Conservation (phyloP, 345 rosid genomes). For the Eucalyptus lansdowneana region DNA sequence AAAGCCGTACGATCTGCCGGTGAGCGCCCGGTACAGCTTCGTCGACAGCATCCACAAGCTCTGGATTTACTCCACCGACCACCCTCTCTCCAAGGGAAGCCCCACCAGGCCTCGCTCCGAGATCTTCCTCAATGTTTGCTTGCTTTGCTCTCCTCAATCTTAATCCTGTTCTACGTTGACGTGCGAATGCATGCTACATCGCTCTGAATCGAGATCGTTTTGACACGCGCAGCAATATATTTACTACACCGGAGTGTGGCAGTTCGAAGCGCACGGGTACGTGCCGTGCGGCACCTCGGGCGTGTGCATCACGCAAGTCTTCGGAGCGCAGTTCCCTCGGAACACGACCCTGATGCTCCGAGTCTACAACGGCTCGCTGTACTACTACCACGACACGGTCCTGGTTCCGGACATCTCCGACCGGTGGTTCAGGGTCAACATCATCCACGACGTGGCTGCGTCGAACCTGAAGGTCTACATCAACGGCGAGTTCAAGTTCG, state of each 20-base stretch:
- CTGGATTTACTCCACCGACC: conserved; percentile 10
- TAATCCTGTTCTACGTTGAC: not conserved
- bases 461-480: conserved; percentile 6
- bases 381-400: conserved; percentile 4
- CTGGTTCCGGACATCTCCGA: conserved; percentile 3
- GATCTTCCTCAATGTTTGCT: conserved; percentile 7
- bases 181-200: not conserved
- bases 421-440: conserved; percentile 19
- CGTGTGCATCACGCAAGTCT: conserved; percentile 19
- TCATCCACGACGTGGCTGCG: conserved; percentile 15
- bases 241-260: conserved; percentile 25
- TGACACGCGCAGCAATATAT: not conserved
- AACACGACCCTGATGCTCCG: conserved; percentile 16
- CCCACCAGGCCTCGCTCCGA: conserved; percentile 6
- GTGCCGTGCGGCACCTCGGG: conserved; percentile 18
- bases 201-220: not conserved
- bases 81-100: conserved; percentile 3
- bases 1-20: conserved; percentile 1
- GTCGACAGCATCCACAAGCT: not conserved
- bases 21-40: not conserved
- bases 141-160: not conserved
- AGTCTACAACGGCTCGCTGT: conserved; percentile 17
- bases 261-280: conserved; percentile 19
- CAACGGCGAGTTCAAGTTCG: conserved; percentile 1
- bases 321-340: conserved; percentile 5